A percentile compares a stretch with the other conserved stretches of the same genome.
Conservation (phyloP, 176 grass and related monocot genomes). For the Eragrostis nindensis region DNA sequence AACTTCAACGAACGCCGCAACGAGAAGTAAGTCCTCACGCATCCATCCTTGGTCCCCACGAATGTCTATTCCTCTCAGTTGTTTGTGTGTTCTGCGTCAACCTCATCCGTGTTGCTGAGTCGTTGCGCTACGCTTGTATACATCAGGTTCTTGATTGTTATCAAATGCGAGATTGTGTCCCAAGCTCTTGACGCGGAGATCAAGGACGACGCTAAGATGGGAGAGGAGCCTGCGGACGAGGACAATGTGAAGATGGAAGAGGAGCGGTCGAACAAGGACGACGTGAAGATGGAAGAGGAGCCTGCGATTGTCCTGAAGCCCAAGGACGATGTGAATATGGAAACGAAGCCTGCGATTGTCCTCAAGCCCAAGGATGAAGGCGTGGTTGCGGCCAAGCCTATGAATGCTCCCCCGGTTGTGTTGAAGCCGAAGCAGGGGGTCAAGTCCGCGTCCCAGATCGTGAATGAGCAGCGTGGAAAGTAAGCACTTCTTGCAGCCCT, state of each 20-base stretch:
- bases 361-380: slow-evolving; percentile 47
- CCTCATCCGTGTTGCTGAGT: not conserved
- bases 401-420: slow-evolving; percentile 12
- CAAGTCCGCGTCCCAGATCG: slow-evolving; percentile 84
- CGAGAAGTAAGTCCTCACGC: slow-evolving; percentile 46
- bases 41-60: not conserved
- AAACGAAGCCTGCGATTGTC: slow-evolving; percentile 26
- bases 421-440: slow-evolving; percentile 72
- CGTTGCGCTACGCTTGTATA: not conserved
- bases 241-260: slow-evolving; percentile 57
- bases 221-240: slow-evolving; percentile 26
- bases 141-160: slow-evolving; percentile 77
- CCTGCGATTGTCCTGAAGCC: not conserved
- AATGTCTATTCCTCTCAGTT: not conserved
- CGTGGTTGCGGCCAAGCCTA: slow-evolving; percentile 14
- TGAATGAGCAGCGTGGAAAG: slow-evolving; percentile 84
- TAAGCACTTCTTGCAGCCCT: slow-evolving; percentile 43
- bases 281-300: slow-evolving; percentile 57
- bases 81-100: not conserved
- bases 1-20: slow-evolving; percentile 51
- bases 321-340: slow-evolving; percentile 55
- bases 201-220: slow-evolving; percentile 56
- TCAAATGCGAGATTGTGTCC: slow-evolving; percentile 73
- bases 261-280: slow-evolving; percentile 46
- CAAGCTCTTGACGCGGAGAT: slow-evolving; percentile 69